phyloP scores from a whole-genome alignment of 345 rosid species.

The Geranium rotundifolium region DNA sequence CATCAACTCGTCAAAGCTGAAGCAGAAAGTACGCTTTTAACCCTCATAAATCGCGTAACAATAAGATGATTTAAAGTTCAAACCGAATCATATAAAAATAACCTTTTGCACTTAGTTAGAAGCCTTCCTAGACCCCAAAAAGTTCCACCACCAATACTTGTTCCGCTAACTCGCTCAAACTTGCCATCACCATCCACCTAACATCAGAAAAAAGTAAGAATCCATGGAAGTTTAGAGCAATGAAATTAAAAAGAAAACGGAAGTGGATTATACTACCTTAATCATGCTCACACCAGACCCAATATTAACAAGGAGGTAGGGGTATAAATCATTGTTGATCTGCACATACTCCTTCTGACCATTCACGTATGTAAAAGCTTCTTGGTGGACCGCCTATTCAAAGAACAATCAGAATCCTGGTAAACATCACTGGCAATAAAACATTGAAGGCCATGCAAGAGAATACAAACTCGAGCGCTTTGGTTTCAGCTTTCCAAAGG shows the following conservation, averaged over 20 bases:
- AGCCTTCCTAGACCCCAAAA: slow-evolving; percentile 83
- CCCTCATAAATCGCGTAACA: neutral
- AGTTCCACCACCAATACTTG: slow-evolving; percentile 87
- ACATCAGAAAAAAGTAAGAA: slow-evolving; percentile 14
- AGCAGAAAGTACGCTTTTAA: slow-evolving; percentile 9
- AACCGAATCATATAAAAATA: slow-evolving; percentile 5
- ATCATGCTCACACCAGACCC: slow-evolving; percentile 97
- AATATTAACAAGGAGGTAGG: slow-evolving; percentile 81
- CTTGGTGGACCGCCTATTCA: slow-evolving; percentile 58
- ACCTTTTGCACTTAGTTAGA: slow-evolving; percentile 76
- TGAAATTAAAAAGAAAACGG: neutral
- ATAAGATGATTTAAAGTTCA: slow-evolving; percentile 2
- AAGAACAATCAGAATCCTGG: slow-evolving; percentile 17
- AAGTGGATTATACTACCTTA: slow-evolving; percentile 38
- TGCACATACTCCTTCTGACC: slow-evolving; percentile 58
- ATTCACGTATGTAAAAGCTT: slow-evolving; percentile 65
- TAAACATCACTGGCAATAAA: slow-evolving; percentile 4
- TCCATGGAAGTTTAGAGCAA: slow-evolving; percentile 1
- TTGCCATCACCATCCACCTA: slow-evolving; percentile 79
- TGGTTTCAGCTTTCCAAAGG: neutral
- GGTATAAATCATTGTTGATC: slow-evolving; percentile 69
- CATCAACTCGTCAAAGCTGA: slow-evolving; percentile 66
- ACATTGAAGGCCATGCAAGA: neutral
- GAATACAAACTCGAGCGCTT: neutral
- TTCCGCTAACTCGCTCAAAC: slow-evolving; percentile 78